Conservation (phyloP, 768 basidiomycete species). For the Leccinum uliginosum region DNA sequence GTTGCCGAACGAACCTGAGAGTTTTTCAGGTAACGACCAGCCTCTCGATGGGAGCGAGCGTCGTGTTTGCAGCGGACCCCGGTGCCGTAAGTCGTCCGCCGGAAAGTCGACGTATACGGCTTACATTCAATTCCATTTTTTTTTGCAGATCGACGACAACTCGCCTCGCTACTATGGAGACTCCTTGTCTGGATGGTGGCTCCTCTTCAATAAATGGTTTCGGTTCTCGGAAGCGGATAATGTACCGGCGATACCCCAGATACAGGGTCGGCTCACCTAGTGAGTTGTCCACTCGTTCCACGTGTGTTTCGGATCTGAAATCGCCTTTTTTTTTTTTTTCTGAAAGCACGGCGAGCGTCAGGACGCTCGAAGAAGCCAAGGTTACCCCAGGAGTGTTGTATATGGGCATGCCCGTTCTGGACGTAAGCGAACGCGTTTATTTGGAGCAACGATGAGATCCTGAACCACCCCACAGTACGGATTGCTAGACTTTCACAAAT, state of each 20-base stretch:
- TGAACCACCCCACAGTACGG: conserved; percentile 56
- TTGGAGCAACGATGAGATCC: neutral
- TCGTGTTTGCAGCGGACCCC: conserved; percentile 91
- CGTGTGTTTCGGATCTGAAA: neutral
- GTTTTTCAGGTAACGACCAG: conserved; percentile 75
- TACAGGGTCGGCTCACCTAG: conserved; percentile 94
- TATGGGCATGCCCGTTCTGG: conserved; percentile 92
- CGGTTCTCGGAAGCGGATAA: conserved; percentile 76
- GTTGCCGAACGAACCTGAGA: neutral
- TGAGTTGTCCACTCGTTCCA: conserved; percentile 38
- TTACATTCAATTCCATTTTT: neutral
- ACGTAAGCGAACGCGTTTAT: conserved; percentile 43
- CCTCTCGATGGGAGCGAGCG: conserved; percentile 86
- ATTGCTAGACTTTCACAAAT: conserved; percentile 85
- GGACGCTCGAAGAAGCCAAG: conserved; percentile 95
- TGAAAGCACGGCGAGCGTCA: conserved; percentile 92
- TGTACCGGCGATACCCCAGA: conserved; percentile 88
- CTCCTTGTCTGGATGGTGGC: conserved; percentile 93
- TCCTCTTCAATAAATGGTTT: conserved; percentile 89
- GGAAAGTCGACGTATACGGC: neutral
- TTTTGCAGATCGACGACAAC: conserved; percentile 80
- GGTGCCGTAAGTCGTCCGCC: conserved; percentile 59
- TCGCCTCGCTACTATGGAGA: conserved; percentile 94
- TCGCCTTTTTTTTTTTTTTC: neutral
- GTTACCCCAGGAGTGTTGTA: conserved; percentile 84